Percentiles rank a stretch among this genome's conserved stretches.
Conservation (phyloP, 2,329 filamentous ascomycete species). For the Ascochyta clinopodiicola region DNA sequence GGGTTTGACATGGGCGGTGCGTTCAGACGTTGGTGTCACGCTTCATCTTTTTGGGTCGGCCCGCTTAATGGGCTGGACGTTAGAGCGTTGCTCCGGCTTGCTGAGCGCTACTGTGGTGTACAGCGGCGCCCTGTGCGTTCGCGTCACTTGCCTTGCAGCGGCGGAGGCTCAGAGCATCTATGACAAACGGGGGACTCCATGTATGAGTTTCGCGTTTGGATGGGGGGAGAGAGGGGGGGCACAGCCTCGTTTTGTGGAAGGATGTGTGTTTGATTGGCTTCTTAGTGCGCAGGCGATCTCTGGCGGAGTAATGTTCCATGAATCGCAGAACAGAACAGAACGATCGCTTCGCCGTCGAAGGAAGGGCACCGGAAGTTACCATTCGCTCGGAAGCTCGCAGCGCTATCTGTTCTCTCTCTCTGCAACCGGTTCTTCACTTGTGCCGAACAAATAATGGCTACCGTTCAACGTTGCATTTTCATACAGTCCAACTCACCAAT, state of each 20-base stretch:
- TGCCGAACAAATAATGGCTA: neutral
- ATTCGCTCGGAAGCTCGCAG: neutral
- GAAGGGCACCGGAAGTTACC: constrained; percentile 1
- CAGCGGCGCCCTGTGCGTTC: constrained; percentile 3
- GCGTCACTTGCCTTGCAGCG: constrained; percentile 11
- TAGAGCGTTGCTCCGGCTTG: constrained; percentile 9
- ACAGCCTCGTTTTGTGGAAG: constrained; percentile 3
- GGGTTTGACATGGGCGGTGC: neutral
- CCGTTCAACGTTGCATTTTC: neutral
- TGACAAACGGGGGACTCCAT: constrained; percentile 14
- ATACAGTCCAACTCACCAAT: neutral
- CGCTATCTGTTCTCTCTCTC: neutral
- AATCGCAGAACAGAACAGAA: neutral
- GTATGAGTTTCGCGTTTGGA: neutral
- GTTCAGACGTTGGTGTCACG: neutral
- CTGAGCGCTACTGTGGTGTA: neutral
- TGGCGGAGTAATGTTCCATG: constrained; percentile 1
- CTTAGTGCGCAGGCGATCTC: constrained; percentile 10
- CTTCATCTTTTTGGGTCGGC: constrained; percentile 19
- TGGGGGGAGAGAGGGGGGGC: neutral
- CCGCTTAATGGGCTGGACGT: constrained; percentile 14
- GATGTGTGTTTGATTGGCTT: constrained; percentile 13
- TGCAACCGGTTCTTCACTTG: no score
- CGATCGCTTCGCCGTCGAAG: neutral
- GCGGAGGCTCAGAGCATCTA: neutral